Evolutionary conservation across 2,329 filamentous ascomycete genomes (phyloP).

Genomic region (Purpureocillium lavendulum): DNA sequence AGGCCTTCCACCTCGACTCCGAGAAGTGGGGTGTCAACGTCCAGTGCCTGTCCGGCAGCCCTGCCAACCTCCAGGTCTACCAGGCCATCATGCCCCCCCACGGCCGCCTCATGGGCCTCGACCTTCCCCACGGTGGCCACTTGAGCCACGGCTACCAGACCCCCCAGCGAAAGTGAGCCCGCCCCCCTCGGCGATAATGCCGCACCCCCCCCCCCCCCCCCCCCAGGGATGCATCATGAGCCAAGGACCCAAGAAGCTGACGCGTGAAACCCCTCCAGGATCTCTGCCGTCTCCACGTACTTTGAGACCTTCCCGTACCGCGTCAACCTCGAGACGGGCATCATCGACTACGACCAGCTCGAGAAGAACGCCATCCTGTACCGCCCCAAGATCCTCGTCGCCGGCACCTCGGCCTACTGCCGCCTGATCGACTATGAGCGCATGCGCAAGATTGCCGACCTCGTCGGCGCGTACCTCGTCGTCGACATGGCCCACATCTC

Average conservation of each 20-base stretch:
- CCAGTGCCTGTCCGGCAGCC: conserved; percentile 84
- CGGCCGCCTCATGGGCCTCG: conserved; percentile 93
- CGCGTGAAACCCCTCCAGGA: conserved; percentile 32
- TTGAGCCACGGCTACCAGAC: conserved; percentile 97
- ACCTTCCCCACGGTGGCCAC: conserved; percentile 90
- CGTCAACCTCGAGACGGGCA: conserved; percentile 78
- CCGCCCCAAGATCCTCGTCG: conserved; percentile 92
- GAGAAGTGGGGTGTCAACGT: conserved; percentile 98
- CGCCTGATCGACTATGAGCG: conserved; percentile 92
- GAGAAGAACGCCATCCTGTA: conserved; percentile 86
- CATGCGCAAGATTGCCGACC: conserved; percentile 94
- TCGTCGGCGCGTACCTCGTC: conserved; percentile 86
- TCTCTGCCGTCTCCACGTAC: conserved; percentile 96
- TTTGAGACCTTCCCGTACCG: conserved; percentile 98
- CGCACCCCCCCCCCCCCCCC: too few relatives aligned
- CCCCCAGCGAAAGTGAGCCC: conserved; percentile 72
- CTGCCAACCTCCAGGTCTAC: conserved; percentile 97
- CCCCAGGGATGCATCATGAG: too few relatives aligned
- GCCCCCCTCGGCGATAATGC: not conserved
- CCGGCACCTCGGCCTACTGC: conserved; percentile 97
- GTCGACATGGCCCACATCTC: conserved; percentile 99
- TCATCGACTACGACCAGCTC: conserved; percentile 94
- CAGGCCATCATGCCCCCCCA: conserved; percentile 94
- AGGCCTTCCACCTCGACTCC: conserved; percentile 79
- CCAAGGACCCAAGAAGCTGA: not conserved